Conservation (phyloP, 345 rosid species). For the Dimocarpus longan region DNA sequence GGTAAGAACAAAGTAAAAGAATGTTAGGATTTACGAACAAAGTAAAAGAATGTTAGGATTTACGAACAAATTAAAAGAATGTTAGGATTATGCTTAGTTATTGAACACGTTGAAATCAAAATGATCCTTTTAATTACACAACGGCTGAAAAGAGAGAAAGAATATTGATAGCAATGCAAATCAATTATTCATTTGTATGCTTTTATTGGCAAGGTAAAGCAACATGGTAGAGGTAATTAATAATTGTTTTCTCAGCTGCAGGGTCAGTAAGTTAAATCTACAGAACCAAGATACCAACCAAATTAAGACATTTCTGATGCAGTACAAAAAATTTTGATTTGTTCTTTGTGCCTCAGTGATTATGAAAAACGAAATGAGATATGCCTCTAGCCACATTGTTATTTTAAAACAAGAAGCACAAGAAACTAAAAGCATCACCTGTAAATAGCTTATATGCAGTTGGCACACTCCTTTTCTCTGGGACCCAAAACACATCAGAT, state of each 20-base stretch:
- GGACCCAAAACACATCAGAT: constrained; percentile 64
- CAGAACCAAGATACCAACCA: not conserved
- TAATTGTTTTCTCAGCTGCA: not conserved
- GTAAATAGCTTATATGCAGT: constrained; percentile 66
- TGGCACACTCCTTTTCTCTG: constrained; percentile 57
- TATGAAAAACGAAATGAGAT: not conserved
- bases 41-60: not conserved
- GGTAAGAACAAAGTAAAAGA: not conserved
- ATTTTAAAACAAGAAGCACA: not conserved
- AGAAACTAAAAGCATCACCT: constrained; percentile 36
- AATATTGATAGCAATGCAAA: not conserved
- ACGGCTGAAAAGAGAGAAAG: not conserved
- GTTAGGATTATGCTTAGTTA: constrained; percentile 6
- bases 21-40: too few species aligned
- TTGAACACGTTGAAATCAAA: not conserved
- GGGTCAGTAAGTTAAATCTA: not conserved
- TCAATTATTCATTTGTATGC: not conserved
- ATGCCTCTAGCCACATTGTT: not conserved
- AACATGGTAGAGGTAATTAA: not conserved
- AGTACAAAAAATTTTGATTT: not conserved
- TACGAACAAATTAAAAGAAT: not conserved
- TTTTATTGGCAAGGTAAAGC: not conserved
- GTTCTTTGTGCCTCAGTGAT: not conserved
- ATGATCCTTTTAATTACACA: not conserved
- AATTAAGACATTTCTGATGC: not conserved